Evolutionary conservation across 192 early-diverging fungal species (phyloP), one percentile per base, ranked within the genome.

Genomic region (Gaertneriomyces semiglobifer): DNA sequence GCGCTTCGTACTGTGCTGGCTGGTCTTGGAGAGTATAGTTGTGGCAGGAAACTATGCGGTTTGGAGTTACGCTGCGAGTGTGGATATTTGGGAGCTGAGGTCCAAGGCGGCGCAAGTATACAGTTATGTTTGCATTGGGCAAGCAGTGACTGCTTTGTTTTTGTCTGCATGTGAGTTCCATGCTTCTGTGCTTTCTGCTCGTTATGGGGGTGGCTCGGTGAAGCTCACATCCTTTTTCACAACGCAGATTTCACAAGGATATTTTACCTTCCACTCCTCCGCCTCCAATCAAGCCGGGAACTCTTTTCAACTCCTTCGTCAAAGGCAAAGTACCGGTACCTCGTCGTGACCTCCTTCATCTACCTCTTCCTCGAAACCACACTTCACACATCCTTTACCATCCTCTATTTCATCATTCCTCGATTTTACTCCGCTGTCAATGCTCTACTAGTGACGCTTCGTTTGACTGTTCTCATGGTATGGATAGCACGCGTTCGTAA

Each of bases 211-310:
- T 58, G 0, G 16, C 48, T 12, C 48, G 12, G 14, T 50, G 48
- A 50, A n/a, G 12, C 11, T n/a, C 38, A 33, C 12, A 14, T 58
- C 33, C 14, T 10, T 58, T 14, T 58, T 38, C 14, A 16, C 56
- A 6, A 25, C 44, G 14, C 42, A 65, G 63, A 66, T 50, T 68
- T 68, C 40, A 33, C 45, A 14, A 68, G 53, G 40, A 25, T 41
- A 6, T 68, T 52, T 58, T 68, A 68, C 42, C 41, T 60, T 19
- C 66, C 66, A 0, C 46, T 52, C 48, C 20, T 68, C 47, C n/a
- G 40, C 46, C 18, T 16, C 25, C 20, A 16, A 42, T 12, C 33
- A 52, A 6, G 6, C 11, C 7, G 53, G 12, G 19, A n/a, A 16
- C 44, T 14, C 33, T 14, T 53, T 40, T 12, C 12, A 16, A 38